A percentile compares a stretch with the other conserved stretches of the same genome.
These are phyloP conservation scores for Talaromyces rugulosus DNA, from an alignment of 2,329 filamentous ascomycete species.

Conservation along the genomic window DNA sequence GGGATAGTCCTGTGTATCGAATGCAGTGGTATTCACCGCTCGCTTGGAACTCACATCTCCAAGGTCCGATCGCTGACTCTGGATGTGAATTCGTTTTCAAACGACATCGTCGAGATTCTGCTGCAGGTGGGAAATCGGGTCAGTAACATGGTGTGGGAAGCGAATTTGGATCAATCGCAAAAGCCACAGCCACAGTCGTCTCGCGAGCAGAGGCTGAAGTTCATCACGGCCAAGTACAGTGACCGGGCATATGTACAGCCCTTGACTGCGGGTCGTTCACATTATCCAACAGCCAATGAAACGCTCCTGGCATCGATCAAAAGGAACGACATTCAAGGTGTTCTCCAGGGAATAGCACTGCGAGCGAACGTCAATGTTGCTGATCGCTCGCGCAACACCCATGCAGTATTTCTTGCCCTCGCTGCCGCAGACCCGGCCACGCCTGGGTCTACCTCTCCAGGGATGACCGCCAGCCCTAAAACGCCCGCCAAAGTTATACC, in stretches of 20 bases:
- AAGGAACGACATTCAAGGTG: slow-evolving; percentile 89
- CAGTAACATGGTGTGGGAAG: slow-evolving; percentile 96
- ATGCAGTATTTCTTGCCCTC: slow-evolving; percentile 84
- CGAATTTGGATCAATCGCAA: slow-evolving; percentile 65
- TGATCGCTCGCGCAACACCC: slow-evolving; percentile 83
- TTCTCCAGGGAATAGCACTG: slow-evolving; percentile 84
- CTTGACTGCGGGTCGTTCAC: slow-evolving; percentile 64
- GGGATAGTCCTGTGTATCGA: slow-evolving; percentile 96
- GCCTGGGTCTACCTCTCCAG: slow-evolving; percentile 46
- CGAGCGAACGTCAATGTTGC: slow-evolving; percentile 80
- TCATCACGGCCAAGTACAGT: slow-evolving; percentile 93
- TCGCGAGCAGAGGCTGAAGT: slow-evolving; percentile 84
- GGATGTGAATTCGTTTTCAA: slow-evolving; percentile 92
- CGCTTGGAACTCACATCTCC: slow-evolving; percentile 93
- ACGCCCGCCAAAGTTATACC: slow-evolving; percentile 50
- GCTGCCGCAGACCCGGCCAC: slow-evolving; percentile 87
- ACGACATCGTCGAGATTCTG: slow-evolving; percentile 92
- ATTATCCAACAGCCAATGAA: slow-evolving; percentile 77
- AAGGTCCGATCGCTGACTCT: slow-evolving; percentile 93
- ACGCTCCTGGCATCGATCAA: slow-evolving; percentile 89
- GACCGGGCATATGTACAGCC: slow-evolving; percentile 78
- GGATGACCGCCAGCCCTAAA: slow-evolving; percentile 23
- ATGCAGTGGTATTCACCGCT: slow-evolving; percentile 95
- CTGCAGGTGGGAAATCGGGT: slow-evolving; percentile 88
- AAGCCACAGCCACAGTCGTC: slow-evolving; percentile 76